Evolutionary conservation across 1,284 basidiomycete genomes (phyloP).

Genomic region (Boletus semigastroideus): DNA sequence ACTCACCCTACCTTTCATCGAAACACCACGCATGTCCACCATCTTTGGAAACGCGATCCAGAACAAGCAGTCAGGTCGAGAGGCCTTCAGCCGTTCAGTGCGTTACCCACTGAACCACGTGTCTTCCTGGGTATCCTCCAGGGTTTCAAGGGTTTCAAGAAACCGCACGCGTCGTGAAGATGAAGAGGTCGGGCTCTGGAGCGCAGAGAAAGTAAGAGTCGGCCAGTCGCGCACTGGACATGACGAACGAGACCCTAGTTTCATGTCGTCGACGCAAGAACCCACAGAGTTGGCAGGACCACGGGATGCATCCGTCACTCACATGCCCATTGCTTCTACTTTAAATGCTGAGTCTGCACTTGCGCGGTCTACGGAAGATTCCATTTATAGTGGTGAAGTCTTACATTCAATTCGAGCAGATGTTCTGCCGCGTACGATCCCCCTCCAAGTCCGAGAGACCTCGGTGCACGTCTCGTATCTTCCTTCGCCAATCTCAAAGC

Average conservation of each 20-base stretch:
- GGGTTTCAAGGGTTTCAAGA: constrained; percentile 20
- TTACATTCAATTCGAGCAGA: constrained; percentile 2
- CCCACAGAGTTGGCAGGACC: constrained; percentile 5
- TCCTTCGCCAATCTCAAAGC: not conserved
- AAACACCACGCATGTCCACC: constrained; percentile 28
- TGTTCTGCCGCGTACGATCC: not conserved
- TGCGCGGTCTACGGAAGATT: constrained; percentile 7
- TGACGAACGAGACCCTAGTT: not conserved
- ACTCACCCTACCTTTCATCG: constrained; percentile 30
- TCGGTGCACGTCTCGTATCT: not conserved
- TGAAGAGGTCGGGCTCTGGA: constrained; percentile 37
- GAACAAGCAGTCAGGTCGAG: constrained; percentile 16
- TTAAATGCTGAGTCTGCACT: constrained; percentile 8
- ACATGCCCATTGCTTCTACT: constrained; percentile 3
- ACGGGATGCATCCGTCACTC: constrained; percentile 7
- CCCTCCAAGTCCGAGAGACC: constrained; percentile 6
- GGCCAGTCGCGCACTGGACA: constrained; percentile 6
- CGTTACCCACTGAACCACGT: constrained; percentile 31
- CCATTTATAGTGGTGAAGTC: constrained; percentile 5
- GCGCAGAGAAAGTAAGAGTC: constrained; percentile 29
- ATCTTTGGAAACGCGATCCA: constrained; percentile 6
- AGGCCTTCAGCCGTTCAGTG: constrained; percentile 18
- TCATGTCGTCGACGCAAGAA: constrained; percentile 3
- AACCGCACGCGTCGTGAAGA: constrained; percentile 27
- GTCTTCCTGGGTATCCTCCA: constrained; percentile 36